Evolutionary conservation across 2,329 filamentous ascomycete genomes (phyloP).

Genomic region (Diaporthe amygdali): DNA sequence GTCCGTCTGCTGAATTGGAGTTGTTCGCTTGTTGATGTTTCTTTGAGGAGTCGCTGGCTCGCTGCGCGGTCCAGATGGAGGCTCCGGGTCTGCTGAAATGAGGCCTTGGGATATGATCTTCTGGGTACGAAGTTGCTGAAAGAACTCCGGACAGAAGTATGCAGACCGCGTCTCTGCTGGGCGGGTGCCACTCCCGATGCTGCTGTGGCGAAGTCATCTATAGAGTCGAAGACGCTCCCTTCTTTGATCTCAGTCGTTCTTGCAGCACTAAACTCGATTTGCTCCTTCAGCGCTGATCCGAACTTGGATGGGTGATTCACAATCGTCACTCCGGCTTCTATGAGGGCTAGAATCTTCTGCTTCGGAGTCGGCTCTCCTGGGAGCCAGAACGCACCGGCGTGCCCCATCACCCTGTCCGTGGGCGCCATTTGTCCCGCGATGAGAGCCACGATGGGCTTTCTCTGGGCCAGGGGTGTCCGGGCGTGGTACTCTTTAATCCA

Average conservation of each 20-base stretch:
- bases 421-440: slow-evolving; percentile 71
- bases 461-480: slow-evolving; percentile 54
- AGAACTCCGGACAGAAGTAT: background rate
- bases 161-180: slow-evolving; percentile 18
- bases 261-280: slow-evolving; percentile 49
- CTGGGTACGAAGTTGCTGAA: background rate
- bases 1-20: slow-evolving; percentile 38
- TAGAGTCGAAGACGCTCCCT: slow-evolving; percentile 29
- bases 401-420: slow-evolving; percentile 74
- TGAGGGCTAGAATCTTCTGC: slow-evolving; percentile 71
- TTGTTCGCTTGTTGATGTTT: slow-evolving; percentile 48
- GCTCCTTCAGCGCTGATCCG: slow-evolving; percentile 68
- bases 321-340: slow-evolving; percentile 70
- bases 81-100: slow-evolving; percentile 4
- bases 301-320: slow-evolving; percentile 80
- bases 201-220: slow-evolving; percentile 6
- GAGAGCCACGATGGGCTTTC: slow-evolving; percentile 76
- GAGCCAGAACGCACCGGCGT: slow-evolving; percentile 75
- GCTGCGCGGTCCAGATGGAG: slow-evolving; percentile 19
- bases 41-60: slow-evolving; percentile 55
- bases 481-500: slow-evolving; percentile 72
- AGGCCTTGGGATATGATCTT: background rate
- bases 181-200: background rate
- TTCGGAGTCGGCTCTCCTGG: slow-evolving; percentile 68
- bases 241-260: slow-evolving; percentile 13